Conservation (phyloP, 2,329 filamentous ascomycete genomes). For the Pleoardoris graminearum region DNA sequence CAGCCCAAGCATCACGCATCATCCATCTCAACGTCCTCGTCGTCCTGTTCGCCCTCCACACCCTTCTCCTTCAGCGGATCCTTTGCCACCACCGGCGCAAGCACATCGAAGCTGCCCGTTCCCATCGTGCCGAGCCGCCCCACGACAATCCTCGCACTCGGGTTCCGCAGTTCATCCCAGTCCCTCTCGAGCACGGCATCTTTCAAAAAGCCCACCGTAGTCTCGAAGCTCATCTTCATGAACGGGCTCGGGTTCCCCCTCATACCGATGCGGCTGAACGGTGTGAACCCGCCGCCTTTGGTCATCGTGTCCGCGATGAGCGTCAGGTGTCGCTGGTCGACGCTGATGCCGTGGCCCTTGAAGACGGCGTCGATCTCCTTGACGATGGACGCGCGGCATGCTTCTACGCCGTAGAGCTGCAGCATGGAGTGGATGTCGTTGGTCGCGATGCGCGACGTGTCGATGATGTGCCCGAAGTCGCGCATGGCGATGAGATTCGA, state of each 20-base stretch:
- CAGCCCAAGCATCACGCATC: slow-evolving; percentile 3
- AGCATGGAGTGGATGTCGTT: slow-evolving; percentile 92
- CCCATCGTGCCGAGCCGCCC: slow-evolving; percentile 81
- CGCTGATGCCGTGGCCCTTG: slow-evolving; percentile 84
- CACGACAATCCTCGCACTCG: slow-evolving; percentile 85
- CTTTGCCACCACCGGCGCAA: slow-evolving; percentile 48
- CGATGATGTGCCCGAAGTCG: slow-evolving; percentile 79
- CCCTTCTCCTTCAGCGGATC: slow-evolving; percentile 34
- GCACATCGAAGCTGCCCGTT: slow-evolving; percentile 89
- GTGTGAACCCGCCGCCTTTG: slow-evolving; percentile 82
- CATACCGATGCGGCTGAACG: slow-evolving; percentile 91
- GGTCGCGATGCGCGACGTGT: slow-evolving; percentile 83
- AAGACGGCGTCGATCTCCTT: slow-evolving; percentile 86
- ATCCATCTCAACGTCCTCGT: slow-evolving; percentile 15
- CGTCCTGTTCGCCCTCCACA: slow-evolving; percentile 12
- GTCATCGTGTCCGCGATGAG: slow-evolving; percentile 98
- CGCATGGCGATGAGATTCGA: slow-evolving; percentile 92
- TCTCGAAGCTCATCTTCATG: slow-evolving; percentile 99
- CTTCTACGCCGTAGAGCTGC: slow-evolving; percentile 87
- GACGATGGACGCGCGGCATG: slow-evolving; percentile 84
- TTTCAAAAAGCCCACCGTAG: slow-evolving; percentile 88
- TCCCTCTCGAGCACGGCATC: slow-evolving; percentile 90
- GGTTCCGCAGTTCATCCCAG: slow-evolving; percentile 83
- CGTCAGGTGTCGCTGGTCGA: slow-evolving; percentile 90
- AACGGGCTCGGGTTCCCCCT: slow-evolving; percentile 85